Percentiles rank a stretch among this genome's conserved stretches.
phyloP scores from a whole-genome alignment of 2,329 filamentous ascomycete genomes.

The Curvularia verruculosa region DNA sequence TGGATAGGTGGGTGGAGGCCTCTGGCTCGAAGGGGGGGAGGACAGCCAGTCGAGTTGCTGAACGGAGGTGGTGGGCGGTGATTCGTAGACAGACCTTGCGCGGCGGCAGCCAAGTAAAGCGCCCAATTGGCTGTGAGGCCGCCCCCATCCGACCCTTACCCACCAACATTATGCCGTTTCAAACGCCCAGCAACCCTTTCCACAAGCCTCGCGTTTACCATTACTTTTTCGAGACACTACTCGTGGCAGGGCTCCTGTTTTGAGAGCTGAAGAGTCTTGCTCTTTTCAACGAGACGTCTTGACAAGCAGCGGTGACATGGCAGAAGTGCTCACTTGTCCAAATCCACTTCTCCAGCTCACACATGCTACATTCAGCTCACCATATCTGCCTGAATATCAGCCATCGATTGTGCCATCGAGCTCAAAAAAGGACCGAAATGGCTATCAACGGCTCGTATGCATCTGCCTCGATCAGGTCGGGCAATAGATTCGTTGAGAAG shows the following conservation, averaged over 20 bases:
- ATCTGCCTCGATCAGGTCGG: conserved; percentile 32
- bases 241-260: conserved; percentile 25
- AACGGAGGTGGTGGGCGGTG: conserved; percentile 36
- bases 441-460: conserved; percentile 32
- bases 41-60: conserved; percentile 41
- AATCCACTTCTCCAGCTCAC: conserved; percentile 24
- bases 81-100: conserved; percentile 45
- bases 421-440: conserved; percentile 25
- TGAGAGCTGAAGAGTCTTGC: conserved; percentile 32
- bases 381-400: conserved; percentile 23
- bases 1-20: conserved; percentile 41
- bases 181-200: conserved; percentile 26
- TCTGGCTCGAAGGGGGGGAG: conserved; percentile 30
- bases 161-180: conserved; percentile 36
- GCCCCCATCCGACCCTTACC: conserved; percentile 33
- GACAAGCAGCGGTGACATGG: conserved; percentile 14
- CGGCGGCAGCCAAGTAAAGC: conserved; percentile 32
- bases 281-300: conserved; percentile 27
- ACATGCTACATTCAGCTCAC: conserved; percentile 20
- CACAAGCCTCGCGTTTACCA: conserved; percentile 21
- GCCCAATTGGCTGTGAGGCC: conserved; percentile 35
- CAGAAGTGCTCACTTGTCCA: conserved; percentile 22
- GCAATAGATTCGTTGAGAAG: conserved; percentile 28
- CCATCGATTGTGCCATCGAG: conserved; percentile 20
- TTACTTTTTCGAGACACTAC: conserved; percentile 20